Evolutionary conservation across 495 filamentous ascomycete genomes (phyloP), one percentile per base, ranked within the genome.

Genomic region (Xylaria intraflava): DNA sequence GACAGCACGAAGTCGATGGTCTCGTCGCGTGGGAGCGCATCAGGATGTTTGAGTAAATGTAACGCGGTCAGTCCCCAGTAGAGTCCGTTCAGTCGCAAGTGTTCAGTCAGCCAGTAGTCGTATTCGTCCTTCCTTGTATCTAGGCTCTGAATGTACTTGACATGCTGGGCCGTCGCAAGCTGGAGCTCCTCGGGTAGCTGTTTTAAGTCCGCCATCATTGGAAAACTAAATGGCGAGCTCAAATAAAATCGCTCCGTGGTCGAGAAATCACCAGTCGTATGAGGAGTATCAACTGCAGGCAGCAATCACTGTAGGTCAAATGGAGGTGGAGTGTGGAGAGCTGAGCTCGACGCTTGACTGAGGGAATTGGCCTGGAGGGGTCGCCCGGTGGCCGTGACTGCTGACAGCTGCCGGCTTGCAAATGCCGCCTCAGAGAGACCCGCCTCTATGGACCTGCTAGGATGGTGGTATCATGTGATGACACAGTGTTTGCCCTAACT

Each of bases 71-170:
- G 73, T 23, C 94, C 93, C 93, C 93, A 98, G 70, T 98, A 98
- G 31, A 97, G 79, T 29, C 93, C 93, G 65, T 90, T 95, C 29
- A 97, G 75, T 42, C 93, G 88, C 48, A 98, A 82, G 64, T 98
- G 93, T 69, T 96, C 90, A 6, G 94, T 97, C 58, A 96, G 78
- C 84, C 90, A 95, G 72, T 97, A 97, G 66, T 96, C 90, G 53
- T 95, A 82, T 65, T 95, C 89, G 72, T 96, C 90, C 72, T 86
- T 88, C 57, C 86, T 87, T 46, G 83, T 90, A 68, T 98, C 90
- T 55, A 98, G 77, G 59, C 85, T 89, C 70, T 95, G 86, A 56
- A 98, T 95, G 66, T 97, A 98, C 60, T 84, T 77, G 60, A 97
- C 88, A 70, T 98, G 93, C 54, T 88, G 86, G 33, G 85, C 78